phyloP scores from a whole-genome alignment of 2,329 filamentous ascomycete genomes.

The Acrocalymma vagum region DNA sequence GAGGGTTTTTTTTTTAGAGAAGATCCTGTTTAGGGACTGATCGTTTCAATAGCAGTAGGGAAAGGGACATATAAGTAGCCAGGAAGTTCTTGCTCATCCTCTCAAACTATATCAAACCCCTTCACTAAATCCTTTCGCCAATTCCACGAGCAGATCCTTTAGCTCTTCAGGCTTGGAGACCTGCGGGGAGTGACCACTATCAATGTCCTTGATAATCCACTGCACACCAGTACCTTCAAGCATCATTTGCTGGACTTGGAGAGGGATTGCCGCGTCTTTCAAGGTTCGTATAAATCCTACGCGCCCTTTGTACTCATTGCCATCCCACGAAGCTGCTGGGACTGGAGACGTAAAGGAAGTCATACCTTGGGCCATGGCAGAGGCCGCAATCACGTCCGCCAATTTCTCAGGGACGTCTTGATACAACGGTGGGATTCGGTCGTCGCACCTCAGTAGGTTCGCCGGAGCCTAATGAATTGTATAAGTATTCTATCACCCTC shows the following conservation, averaged over 20 bases:
- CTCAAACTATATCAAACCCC: too few relatives aligned
- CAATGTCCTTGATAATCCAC: constrained; percentile 35
- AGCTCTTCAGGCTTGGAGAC: constrained; percentile 45
- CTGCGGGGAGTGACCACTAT: constrained; percentile 49
- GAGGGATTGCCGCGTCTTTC: constrained; percentile 37
- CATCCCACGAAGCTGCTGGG: constrained; percentile 22
- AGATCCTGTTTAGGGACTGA: too few relatives aligned
- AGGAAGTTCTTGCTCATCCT: too few relatives aligned
- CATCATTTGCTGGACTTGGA: constrained; percentile 36
- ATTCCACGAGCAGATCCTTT: constrained; percentile 24
- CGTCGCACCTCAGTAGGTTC: constrained; percentile 30
- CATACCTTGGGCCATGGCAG: constrained; percentile 26
- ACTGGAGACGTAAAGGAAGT: constrained; percentile 23
- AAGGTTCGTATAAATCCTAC: constrained; percentile 24
- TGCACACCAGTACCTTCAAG: constrained; percentile 31
- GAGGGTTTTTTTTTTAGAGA: too few relatives aligned
- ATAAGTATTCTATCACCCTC: background rate
- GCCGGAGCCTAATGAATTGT: constrained; percentile 8
- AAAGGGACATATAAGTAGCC: too few relatives aligned
- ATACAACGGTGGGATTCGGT: constrained; percentile 23
- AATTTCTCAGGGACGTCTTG: constrained; percentile 19
- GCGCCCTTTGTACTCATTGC: constrained; percentile 18
- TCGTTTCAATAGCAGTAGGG: too few relatives aligned
- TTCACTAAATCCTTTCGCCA: constrained; percentile 22
- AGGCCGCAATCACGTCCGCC: constrained; percentile 16